phyloP scores from a whole-genome alignment of 805 yeast species.

The Candida corydali region DNA sequence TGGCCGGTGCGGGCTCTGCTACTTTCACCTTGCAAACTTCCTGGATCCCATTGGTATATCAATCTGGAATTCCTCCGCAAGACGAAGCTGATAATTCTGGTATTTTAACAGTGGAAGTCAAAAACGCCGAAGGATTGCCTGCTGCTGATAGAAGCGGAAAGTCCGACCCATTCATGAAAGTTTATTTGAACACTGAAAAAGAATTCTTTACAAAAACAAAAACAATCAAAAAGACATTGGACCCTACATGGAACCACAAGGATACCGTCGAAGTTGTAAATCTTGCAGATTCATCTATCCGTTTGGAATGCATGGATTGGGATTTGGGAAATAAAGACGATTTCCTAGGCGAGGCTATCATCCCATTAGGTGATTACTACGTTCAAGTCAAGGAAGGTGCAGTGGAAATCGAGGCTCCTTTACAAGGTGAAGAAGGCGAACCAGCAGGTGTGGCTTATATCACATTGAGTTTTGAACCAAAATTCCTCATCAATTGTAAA shows the following conservation, averaged over 20 bases:
- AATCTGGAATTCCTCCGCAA: constrained; percentile 57
- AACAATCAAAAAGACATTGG: constrained; percentile 77
- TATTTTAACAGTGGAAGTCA: constrained; percentile 52
- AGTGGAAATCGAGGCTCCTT: constrained; percentile 48
- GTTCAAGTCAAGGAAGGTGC: constrained; percentile 39
- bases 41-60: constrained; percentile 70
- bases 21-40: constrained; percentile 58
- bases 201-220: constrained; percentile 67
- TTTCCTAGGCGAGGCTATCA: constrained; percentile 59
- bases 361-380: constrained; percentile 47
- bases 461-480: constrained; percentile 63
- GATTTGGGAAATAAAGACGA: constrained; percentile 91
- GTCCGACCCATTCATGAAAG: constrained; percentile 84
- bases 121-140: constrained; percentile 63
- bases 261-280: constrained; percentile 54
- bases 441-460: constrained; percentile 66
- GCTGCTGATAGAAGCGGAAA: constrained; percentile 91
- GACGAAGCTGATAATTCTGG: constrained; percentile 81
- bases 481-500: constrained; percentile 52
- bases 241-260: constrained; percentile 86
- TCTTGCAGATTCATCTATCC: constrained; percentile 56
- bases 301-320: constrained; percentile 75
- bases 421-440: constrained; percentile 45
- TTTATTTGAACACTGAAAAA: constrained; percentile 60
- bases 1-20: constrained; percentile 51